Base-by-base conservation (phyloP, 352 stramenopile genomes). In the Saprolegnia diclina region DNA sequence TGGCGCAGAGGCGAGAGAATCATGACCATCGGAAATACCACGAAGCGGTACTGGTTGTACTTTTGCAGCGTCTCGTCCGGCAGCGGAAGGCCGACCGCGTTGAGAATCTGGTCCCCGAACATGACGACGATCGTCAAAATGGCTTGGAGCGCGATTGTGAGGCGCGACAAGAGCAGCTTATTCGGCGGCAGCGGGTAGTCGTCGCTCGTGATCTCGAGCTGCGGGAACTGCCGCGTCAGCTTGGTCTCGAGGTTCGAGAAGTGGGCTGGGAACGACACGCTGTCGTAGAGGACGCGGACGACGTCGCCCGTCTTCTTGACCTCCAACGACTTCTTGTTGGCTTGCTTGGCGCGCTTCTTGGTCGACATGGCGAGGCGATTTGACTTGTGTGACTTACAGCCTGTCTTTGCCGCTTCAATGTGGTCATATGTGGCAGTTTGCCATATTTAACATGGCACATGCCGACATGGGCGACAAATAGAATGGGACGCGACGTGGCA, bases 241-340 rank as follows among this genome's bases (percentile, higher is more conserved):
- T 37, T 52, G 11, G n/a, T 13, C 37, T 35, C 45, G 19, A 69
- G 21, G 14, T 38, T 9, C 10, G 22, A 14, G 53, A 40, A 62
- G 9, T 37, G 14, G 5, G 45, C 21, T 9, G 26, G 26, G 26
- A 53, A 69, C 6, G 46, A 9, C 24, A 50, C 22, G 14, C 26
- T 57, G 63, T 69, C 63, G 40, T 62, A 69, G 16, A 61, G 32
- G 3, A 69, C 21, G 35, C 63, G 63, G 11, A 59, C 52, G 46
- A 69, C 40, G 21, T 59, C 24, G n/a, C 16, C 63, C 6, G 24
- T 14, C 16, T 61, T 29, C 63, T 69, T 69, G 5, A 24, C 7
- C 24, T 44, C 59, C 19, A 5, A 22, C 19, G 59, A 21, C 53
- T 10, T 37, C 42, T 45, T 61, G n/a, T 10, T 7, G 26, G 38